phyloP scores from a whole-genome alignment of 495 filamentous ascomycete species.

The Tuber indicum region DNA sequence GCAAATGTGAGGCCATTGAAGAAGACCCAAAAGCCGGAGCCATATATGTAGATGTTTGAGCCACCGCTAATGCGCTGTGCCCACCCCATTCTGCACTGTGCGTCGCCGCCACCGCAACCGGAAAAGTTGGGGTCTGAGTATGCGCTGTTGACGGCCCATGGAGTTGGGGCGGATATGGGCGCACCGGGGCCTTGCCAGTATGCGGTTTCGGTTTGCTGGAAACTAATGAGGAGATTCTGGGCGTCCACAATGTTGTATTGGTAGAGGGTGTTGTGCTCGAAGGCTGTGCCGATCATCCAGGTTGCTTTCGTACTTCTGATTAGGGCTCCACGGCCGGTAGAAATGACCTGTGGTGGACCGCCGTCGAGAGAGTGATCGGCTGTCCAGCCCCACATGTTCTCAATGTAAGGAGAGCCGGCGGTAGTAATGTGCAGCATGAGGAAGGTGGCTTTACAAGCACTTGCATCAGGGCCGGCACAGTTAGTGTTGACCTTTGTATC shows the following conservation, averaged over 20 bases:
- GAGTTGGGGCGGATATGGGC: conserved; percentile 37
- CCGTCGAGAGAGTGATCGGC: conserved; percentile 54
- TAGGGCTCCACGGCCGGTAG: conserved; percentile 61
- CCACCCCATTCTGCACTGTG: conserved; percentile 57
- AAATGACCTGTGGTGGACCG: conserved; percentile 55
- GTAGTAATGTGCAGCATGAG: conserved; percentile 50
- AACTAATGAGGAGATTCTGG: conserved; percentile 62
- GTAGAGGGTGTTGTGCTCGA: conserved; percentile 71
- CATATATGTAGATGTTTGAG: conserved; percentile 57
- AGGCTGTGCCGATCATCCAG: conserved; percentile 62
- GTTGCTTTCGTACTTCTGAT: conserved; percentile 53
- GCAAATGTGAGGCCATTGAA: conserved; percentile 50
- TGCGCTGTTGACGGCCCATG: conserved; percentile 46
- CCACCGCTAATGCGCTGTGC: conserved; percentile 60
- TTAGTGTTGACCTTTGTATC: conserved; percentile 45
- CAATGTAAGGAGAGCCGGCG: conserved; percentile 51
- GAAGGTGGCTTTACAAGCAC: conserved; percentile 50
- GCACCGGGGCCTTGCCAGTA: conserved; percentile 41
- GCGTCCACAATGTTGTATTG: conserved; percentile 73
- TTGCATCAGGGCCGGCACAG: conserved; percentile 43
- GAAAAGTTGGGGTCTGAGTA: conserved; percentile 55
- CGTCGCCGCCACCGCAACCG: conserved; percentile 44
- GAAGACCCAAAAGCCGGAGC: conserved; percentile 69
- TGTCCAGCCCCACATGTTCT: conserved; percentile 59
- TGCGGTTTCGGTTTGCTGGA: conserved; percentile 80